Base-by-base conservation (phyloP, 2,329 filamentous ascomycete genomes). In the Calonectria pseudoreteaudii region DNA sequence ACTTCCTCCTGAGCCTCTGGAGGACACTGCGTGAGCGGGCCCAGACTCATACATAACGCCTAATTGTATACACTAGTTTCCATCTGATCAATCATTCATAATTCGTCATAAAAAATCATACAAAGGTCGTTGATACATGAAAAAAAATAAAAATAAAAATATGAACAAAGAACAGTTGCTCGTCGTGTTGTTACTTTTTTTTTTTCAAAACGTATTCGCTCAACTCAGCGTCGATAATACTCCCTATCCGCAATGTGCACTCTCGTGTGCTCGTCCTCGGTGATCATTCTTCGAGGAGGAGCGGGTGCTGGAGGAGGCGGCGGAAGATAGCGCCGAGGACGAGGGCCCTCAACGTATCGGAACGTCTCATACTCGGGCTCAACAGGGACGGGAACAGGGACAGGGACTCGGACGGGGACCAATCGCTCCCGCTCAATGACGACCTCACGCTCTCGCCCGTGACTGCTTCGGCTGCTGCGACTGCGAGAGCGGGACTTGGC, bases 391-490 rank as follows among this genome's bases (percentile, higher is more conserved):
- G 84, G 85, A 8, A 87, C 84, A 23, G 85, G 87, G 2, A 88
- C 84, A 10, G 83, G 85, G 53, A 84, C 80, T 13, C 83, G 84
- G 10, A 86, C 80, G 44, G 86, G 88, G 20, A 90, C 83, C 62
- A 88, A 77, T 66, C 85, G 84, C 79, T 91, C 89, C 31, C 89
- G 85, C 82, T 91, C 88, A 74, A 91, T 86, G 79, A 88, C 85
- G 65, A 89, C 84, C 79, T 91, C 88, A 41, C 83, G 83, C 58
- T 89, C 86, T 18, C 83, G 79, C 38, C 78, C 76, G 16, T 75
- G 79, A 50, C 75, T 79, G 68, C 78, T 79, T 73, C 79, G 79
- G 74, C 81, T 81, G 65, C 80, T 80, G 16, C 81, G 79, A 73
- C 81, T 82, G 68, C 81, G 80, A 58, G 80, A 82, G 47, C 80